Evolutionary conservation across 148 eudicot genomes (phyloP), one percentile per base, ranked within the genome.

Genomic region (Silene latifolia): DNA sequence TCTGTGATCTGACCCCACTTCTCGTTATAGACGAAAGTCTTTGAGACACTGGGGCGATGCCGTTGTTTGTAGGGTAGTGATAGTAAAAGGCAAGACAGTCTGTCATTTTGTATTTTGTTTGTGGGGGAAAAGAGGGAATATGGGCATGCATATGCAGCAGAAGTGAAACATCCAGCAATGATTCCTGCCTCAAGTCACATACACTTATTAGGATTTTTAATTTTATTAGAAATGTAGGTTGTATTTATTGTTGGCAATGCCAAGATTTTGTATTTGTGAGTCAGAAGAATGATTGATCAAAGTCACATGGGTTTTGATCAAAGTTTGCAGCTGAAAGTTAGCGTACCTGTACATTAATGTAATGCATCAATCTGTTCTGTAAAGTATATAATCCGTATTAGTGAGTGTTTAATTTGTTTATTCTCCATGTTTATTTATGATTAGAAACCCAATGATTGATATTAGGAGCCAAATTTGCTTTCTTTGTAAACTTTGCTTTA

Each of bases 241-340:
- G 71, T 74, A 60, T 79, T 79, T 74, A 69, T 79, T 61, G 25
- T 68, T 74, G 69, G 47, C 6, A 27, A 63, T 63, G 67, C 42
- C 42, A 64, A 63, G 78, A 80, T 80, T 71, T 79, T 80, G 71
- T 56, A 7, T 54, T 61, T 79, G 68, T 69, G 78, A 60, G 71
- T 47, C 48, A 57, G 64, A 19, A 58, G 56, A 20, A 51, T 51
- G 56, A 75, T 79, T 79, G 82, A 75, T 71, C 3, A 3, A 27
- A 27, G 29, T 27, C 78, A 73, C 80, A 80, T 76, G 83, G 83
- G 73, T 72, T 57, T 58, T 80, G 83, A 80, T 76, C 69, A 76
- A 57, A 63, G 72, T 77, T 69, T 74, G 67, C 59, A 56, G 75
- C 12, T 27, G 58, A 46, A 67, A 79, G 69, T 72, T 72, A 80